A percentile compares a stretch with the other conserved stretches of the same genome.
Conservation (phyloP, 768 basidiomycete genomes). For the Leccinum rimulosum region DNA sequence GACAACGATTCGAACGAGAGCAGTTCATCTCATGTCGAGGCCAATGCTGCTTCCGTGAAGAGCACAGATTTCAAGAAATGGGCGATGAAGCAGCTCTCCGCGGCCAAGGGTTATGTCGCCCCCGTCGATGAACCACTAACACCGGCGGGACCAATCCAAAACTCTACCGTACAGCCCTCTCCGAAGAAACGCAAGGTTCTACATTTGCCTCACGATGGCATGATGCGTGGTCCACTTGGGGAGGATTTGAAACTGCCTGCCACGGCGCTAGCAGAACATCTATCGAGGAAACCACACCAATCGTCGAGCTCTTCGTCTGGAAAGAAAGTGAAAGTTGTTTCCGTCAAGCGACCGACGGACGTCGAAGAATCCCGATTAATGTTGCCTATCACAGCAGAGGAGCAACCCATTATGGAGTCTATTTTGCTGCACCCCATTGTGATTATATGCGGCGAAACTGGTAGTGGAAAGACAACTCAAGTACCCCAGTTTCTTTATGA, state of each 20-base stretch:
- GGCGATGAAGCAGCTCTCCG: conserved; percentile 76
- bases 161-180: conserved; percentile 10
- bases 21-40: conserved; percentile 15
- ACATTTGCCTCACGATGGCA: conserved; percentile 25
- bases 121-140: conserved; percentile 14
- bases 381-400: conserved; percentile 89
- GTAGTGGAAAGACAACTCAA: conserved; percentile 98
- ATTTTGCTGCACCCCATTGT: conserved; percentile 84
- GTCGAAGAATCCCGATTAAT: conserved; percentile 75
- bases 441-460: conserved; percentile 80
- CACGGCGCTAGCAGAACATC: conserved; percentile 59
- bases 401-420: conserved; percentile 92
- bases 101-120: conserved; percentile 39
- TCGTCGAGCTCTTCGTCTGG: conserved; percentile 6
- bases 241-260: conserved; percentile 63
- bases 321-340: conserved; percentile 42
- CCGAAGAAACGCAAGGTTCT: conserved; percentile 50
- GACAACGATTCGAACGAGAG: conserved; percentile 18
- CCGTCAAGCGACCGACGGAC: conserved; percentile 61
- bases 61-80: conserved; percentile 80
- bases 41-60: conserved; percentile 28
- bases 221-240: conserved; percentile 80
- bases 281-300: conserved; percentile 10
- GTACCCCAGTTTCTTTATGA: conserved; percentile 98
- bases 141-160: conserved; percentile 9